Evolutionary conservation across 371 early-diverging fungal species (phyloP).

Genomic region (Zychaea mexicana): DNA sequence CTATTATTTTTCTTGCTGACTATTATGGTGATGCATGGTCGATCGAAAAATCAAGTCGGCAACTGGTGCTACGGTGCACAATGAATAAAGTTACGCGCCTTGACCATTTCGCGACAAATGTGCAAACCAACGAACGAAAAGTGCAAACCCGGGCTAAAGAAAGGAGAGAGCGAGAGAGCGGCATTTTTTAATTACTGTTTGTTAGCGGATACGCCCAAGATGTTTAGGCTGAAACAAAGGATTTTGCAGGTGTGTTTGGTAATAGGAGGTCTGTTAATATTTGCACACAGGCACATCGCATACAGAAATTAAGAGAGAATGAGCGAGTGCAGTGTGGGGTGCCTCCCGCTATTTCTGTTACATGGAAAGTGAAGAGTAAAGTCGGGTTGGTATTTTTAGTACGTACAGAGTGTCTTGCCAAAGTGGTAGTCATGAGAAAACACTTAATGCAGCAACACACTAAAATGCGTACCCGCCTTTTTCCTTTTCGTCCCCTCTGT

Average conservation of each 20-base stretch:
- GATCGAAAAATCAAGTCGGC: not conserved
- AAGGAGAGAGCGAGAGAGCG: not conserved
- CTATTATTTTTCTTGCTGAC: too few species aligned
- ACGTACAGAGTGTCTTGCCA: not conserved
- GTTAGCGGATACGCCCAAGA: too few species aligned
- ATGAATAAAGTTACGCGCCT: not conserved
- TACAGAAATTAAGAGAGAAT: too few species aligned
- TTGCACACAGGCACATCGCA: too few species aligned
- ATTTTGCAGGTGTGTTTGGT: too few species aligned
- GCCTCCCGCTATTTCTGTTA: too few species aligned
- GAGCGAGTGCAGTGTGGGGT: too few species aligned
- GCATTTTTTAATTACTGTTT: too few species aligned
- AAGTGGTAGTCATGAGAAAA: not conserved
- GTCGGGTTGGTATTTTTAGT: not conserved
- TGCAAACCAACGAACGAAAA: not conserved
- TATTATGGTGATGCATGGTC: too few species aligned
- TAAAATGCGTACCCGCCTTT: not conserved
- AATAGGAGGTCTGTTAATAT: too few species aligned
- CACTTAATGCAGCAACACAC: not conserved
- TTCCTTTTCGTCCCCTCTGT: not conserved
- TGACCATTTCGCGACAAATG: slow-evolving; percentile 1
- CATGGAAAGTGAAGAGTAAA: not conserved
- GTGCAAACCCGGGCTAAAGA: not conserved
- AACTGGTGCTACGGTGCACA: not conserved
- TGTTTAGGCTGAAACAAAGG: not conserved